Evolutionary conservation across 2,329 filamentous ascomycete genomes (phyloP).

Genomic region (Talaromyces sp.): DNA sequence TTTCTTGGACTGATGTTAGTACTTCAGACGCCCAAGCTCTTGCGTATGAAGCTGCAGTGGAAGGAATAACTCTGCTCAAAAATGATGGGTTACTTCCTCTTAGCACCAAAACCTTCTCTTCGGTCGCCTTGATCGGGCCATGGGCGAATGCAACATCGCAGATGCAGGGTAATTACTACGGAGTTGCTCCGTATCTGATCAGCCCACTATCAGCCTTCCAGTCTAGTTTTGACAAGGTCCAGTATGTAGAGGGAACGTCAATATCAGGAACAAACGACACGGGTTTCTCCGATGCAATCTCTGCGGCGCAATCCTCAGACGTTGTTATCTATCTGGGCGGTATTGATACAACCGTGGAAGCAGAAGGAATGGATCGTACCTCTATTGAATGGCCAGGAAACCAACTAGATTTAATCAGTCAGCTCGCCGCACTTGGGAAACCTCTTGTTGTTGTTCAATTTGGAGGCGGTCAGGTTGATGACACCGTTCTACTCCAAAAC

Average conservation of each 20-base stretch:
- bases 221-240: slow-evolving; percentile 39
- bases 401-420: slow-evolving; percentile 28
- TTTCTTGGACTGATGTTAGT: slow-evolving; percentile 51
- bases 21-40: slow-evolving; percentile 48
- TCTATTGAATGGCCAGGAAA: slow-evolving; percentile 31
- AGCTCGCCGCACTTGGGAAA: slow-evolving; percentile 26
- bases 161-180: slow-evolving; percentile 56
- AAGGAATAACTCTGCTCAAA: slow-evolving; percentile 45
- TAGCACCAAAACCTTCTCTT: slow-evolving; percentile 20
- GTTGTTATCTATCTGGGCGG: slow-evolving; percentile 28
- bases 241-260: slow-evolving; percentile 30
- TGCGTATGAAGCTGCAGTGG: slow-evolving; percentile 45
- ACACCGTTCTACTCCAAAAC: slow-evolving; percentile 27
- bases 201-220: slow-evolving; percentile 40
- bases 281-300: slow-evolving; percentile 21
- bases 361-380: slow-evolving; percentile 28
- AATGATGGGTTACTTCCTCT: slow-evolving; percentile 43
- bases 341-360: slow-evolving; percentile 28
- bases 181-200: slow-evolving; percentile 33
- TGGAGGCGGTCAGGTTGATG: slow-evolving; percentile 34
- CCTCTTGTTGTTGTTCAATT: slow-evolving; percentile 31
- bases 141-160: slow-evolving; percentile 52
- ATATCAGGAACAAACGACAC: slow-evolving; percentile 18
- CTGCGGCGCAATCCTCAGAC: slow-evolving; percentile 24
- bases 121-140: slow-evolving; percentile 49